Evolutionary conservation across 2,329 filamentous ascomycete genomes (phyloP).

Genomic region (Diatrype stigma): DNA sequence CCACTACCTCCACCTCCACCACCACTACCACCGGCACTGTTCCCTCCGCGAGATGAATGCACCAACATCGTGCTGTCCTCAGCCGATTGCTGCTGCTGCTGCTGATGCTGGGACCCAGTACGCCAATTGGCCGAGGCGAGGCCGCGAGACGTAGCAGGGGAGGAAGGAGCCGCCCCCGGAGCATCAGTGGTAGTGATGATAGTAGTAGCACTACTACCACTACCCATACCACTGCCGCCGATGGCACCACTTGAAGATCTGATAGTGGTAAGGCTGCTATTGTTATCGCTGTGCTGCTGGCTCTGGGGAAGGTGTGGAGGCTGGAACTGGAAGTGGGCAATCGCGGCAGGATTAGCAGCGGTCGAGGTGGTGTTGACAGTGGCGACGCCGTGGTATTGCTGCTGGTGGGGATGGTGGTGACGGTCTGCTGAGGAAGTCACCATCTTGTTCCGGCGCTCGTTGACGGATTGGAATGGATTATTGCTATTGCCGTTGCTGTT

Average conservation of each 20-base stretch:
- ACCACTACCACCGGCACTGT: background rate
- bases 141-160: background rate
- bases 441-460: conserved; percentile 23
- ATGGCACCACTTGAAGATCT: background rate
- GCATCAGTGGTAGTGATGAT: background rate
- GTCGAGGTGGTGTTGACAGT: background rate
- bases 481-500: conserved; percentile 10
- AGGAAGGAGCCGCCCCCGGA: background rate
- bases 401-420: background rate
- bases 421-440: conserved; percentile 12
- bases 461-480: conserved; percentile 25
- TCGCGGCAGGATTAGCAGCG: background rate
- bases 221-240: background rate
- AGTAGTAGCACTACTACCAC: background rate
- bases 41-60: background rate
- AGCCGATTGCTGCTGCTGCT: background rate
- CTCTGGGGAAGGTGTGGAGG: background rate
- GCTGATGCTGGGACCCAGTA: background rate
- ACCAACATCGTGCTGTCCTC: background rate
- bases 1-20: conserved; percentile 5
- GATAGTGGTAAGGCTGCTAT: background rate
- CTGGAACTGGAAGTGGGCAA: background rate
- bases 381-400: conserved; percentile 5
- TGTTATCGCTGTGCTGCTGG: background rate
- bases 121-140: background rate